Evolutionary conservation across 2,329 filamentous ascomycete genomes (phyloP).

Genomic region (Trichophyton benhamiae): DNA sequence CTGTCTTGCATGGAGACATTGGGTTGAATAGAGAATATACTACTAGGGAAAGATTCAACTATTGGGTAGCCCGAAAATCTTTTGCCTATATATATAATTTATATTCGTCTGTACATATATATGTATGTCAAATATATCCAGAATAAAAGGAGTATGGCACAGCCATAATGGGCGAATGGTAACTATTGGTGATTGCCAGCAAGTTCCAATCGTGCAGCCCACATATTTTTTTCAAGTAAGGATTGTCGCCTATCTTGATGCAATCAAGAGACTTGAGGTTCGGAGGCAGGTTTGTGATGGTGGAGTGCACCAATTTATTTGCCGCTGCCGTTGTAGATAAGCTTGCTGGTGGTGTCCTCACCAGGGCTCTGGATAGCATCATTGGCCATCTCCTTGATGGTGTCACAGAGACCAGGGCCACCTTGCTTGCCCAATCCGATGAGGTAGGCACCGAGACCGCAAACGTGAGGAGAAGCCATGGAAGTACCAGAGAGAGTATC

Average conservation of each 20-base stretch:
- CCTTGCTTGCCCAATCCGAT: conserved; percentile 40
- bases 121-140: not conserved
- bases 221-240: not conserved
- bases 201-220: not conserved
- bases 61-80: not conserved
- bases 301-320: not conserved
- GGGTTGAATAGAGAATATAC: too few species aligned
- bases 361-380: conserved; percentile 15
- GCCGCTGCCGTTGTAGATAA: conserved; percentile 19
- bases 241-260: not conserved
- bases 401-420: conserved; percentile 32
- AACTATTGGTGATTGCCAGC: not conserved
- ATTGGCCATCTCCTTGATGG: conserved; percentile 43
- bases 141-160: not conserved
- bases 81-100: not conserved
- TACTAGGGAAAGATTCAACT: too few species aligned
- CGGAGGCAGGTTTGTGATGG: not conserved
- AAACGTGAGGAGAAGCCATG: conserved; percentile 34
- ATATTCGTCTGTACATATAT: not conserved
- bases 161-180: not conserved
- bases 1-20: too few species aligned
- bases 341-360: conserved; percentile 18
- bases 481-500: conserved; percentile 31
- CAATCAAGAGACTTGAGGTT: not conserved
- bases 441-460: conserved; percentile 43